Evolutionary conservation across 2,329 filamentous ascomycete genomes (phyloP).

Genomic region (Elsinoe arachidis): DNA sequence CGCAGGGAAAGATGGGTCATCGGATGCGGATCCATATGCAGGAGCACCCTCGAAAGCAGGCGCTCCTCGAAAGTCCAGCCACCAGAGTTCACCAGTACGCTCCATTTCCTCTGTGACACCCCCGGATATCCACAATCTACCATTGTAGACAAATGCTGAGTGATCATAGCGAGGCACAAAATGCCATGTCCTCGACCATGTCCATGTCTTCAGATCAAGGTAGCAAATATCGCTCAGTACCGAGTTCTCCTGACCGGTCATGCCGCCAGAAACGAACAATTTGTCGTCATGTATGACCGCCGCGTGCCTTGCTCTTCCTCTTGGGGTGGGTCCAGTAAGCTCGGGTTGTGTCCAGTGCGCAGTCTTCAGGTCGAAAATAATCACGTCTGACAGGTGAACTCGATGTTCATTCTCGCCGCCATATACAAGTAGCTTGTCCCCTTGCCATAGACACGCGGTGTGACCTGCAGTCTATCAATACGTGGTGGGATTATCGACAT

Average conservation of each 20-base stretch:
- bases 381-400: conserved; percentile 89
- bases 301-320: conserved; percentile 85
- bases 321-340: conserved; percentile 73
- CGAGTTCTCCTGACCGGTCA: conserved; percentile 83
- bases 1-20: conserved; percentile 22
- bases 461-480: conserved; percentile 53
- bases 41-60: conserved; percentile 57
- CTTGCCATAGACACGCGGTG: conserved; percentile 87
- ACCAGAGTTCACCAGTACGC: conserved; percentile 92
- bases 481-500: conserved; percentile 4
- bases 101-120: conserved; percentile 95
- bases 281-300: conserved; percentile 95
- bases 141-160: conserved; percentile 85
- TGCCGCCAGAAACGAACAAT: conserved; percentile 89
- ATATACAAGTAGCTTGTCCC: conserved; percentile 91
- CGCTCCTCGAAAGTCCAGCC: conserved; percentile 86
- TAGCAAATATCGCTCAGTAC: conserved; percentile 96
- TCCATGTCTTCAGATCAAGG: conserved; percentile 92
- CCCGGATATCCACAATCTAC: conserved; percentile 92
- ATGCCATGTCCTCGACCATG: conserved; percentile 92
- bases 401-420: conserved; percentile 97
- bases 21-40: conserved; percentile 21
- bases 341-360: conserved; percentile 93
- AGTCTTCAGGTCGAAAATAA: conserved; percentile 89
- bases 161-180: conserved; percentile 95